phyloP scores from a whole-genome alignment of 2,329 filamentous ascomycete genomes.

The Cladosporium sp. region DNA sequence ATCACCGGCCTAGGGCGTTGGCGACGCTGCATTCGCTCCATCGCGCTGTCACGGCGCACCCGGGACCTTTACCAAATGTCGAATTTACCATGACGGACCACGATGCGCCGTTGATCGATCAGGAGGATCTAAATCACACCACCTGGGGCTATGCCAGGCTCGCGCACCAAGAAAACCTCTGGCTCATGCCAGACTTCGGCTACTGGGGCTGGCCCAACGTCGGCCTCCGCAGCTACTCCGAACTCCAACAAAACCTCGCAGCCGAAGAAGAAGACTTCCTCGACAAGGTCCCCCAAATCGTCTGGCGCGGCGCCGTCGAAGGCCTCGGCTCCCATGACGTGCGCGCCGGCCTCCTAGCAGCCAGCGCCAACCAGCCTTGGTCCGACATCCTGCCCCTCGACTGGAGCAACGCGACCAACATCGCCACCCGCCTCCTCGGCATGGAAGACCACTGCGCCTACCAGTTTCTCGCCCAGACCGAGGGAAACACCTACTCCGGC shows the following conservation, averaged over 20 bases:
- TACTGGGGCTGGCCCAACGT: conserved; percentile 47
- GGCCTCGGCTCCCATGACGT: conserved; percentile 20
- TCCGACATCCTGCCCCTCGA: conserved; percentile 35
- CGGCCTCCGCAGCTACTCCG: conserved; percentile 20
- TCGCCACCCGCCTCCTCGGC: conserved; percentile 14
- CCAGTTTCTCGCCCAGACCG: conserved; percentile 29
- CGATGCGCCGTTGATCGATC: conserved; percentile 31
- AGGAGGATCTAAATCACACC: conserved; percentile 17
- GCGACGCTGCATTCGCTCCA: conserved; percentile 44
- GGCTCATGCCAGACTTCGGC: conserved; percentile 51
- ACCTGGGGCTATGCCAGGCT: conserved; percentile 40
- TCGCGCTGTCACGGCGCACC: conserved; percentile 40
- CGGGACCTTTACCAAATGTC: conserved; percentile 39
- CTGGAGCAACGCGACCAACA: conserved; percentile 21
- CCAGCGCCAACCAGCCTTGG: conserved; percentile 35
- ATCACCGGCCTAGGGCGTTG: conserved; percentile 16
- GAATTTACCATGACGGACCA: conserved; percentile 45
- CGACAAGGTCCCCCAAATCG: conserved; percentile 41
- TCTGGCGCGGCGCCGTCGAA: conserved; percentile 44
- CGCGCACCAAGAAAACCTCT: conserved; percentile 28
- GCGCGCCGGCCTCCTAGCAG: conserved; percentile 28
- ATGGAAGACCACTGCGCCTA: conserved; percentile 30
- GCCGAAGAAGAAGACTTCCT: conserved; percentile 19
- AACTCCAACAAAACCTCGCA: conserved; percentile 12
- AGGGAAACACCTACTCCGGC: conserved; percentile 31